phyloP scores from a whole-genome alignment of 1,284 basidiomycete species.

The Moesziomyces globuligerus region DNA sequence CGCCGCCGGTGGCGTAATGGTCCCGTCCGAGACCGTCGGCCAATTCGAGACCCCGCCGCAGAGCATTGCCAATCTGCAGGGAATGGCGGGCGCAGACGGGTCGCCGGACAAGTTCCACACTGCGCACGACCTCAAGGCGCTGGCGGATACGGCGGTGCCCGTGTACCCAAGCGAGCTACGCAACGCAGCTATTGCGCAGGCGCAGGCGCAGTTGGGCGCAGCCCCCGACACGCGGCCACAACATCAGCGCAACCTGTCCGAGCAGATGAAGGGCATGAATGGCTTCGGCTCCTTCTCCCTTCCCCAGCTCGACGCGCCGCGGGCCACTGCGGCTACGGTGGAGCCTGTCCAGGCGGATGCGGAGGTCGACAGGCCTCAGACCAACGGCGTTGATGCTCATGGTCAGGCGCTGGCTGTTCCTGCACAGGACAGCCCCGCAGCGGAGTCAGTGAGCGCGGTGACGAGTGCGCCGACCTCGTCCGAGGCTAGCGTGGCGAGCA shows the following conservation, averaged over 20 bases:
- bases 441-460: conserved; percentile 6
- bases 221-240: conserved; percentile 12
- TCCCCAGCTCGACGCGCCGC: conserved; percentile 17
- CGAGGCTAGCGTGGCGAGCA: conserved; percentile 50
- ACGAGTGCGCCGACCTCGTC: conserved; percentile 24
- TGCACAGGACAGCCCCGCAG: not conserved
- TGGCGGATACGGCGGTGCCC: conserved; percentile 24
- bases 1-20: conserved; percentile 4
- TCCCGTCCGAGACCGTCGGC: conserved; percentile 21
- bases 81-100: conserved; percentile 7
- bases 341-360: not conserved
- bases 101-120: conserved; percentile 45
- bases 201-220: not conserved
- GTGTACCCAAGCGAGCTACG: conserved; percentile 16
- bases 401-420: not conserved
- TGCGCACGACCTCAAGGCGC: conserved; percentile 37
- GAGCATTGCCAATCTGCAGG: conserved; percentile 39
- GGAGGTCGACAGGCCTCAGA: not conserved
- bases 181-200: not conserved
- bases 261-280: conserved; percentile 23
- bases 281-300: conserved; percentile 27
- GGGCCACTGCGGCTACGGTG: conserved; percentile 2
- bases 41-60: conserved; percentile 34
- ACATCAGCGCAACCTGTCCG: conserved; percentile 21
- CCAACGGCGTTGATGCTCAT: not conserved